Evolutionary conservation across 108 stramenopile genomes (phyloP), one percentile per base, ranked within the genome.

Genomic region (Stephanodiscus triporus): DNA sequence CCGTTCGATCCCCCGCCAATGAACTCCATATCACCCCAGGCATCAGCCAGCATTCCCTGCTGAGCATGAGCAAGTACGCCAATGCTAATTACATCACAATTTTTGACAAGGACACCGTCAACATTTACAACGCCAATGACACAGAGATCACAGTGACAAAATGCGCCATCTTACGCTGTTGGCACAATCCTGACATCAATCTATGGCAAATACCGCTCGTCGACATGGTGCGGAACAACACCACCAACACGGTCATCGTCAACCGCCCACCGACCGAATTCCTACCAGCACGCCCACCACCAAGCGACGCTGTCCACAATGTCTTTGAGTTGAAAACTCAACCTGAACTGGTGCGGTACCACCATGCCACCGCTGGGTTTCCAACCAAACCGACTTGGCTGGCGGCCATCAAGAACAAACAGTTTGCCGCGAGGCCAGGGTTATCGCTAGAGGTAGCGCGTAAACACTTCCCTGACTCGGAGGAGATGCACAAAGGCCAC

Each of bases 351-450:
- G 40, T 76, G 6, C 4, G 32, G 29, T 76, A 30, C 14, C 26
- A 26, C 7, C 73, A 75, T 53, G 73, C 73, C n/a, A 1, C 73
- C 17, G 65, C 38, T 17, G 47, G 63, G 22, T 55, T 40, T 24
- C 49, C 63, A 11, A 65, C 64, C 7, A 73, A 56, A 65, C 29
- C 22, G 26, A 60, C 57, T 3, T 69, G 67, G 75, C 5, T 53
- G 3, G 50, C 56, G 48, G 67, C 75, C 2, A 76, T 68, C 53
- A 38, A 68, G 6, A 42, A 22, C 5, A 37, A 53, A 0, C 16
- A 17, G 2, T 74, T 56, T 58, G 65, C 63, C 24, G 26, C 73
- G 29, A 55, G 73, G 73, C 64, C 73, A n/a, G 23, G 63, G 4
- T 50, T 72, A 20, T 63, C 61, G 22, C 1, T 20, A 5, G 26